These are phyloP conservation scores for Ophiorrhiza pumila DNA, from an alignment of 257 asterid species.

Conservation along the genomic window DNA sequence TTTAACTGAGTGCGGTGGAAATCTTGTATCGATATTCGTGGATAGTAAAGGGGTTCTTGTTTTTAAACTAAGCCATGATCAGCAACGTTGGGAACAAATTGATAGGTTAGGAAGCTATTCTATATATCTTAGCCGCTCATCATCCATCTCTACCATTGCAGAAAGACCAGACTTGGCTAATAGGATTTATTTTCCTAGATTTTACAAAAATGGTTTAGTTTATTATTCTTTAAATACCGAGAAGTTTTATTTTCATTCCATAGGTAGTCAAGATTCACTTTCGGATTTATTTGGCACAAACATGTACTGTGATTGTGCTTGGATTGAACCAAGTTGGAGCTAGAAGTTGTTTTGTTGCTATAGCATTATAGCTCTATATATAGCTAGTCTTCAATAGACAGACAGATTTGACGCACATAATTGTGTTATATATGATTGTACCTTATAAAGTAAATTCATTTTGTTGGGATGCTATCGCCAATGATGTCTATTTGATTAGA, in stretches of 20 bases:
- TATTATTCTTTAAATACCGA: background rate
- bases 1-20: background rate
- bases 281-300: background rate
- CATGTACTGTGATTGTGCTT: too few species aligned
- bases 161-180: background rate
- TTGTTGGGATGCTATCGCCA: too few species aligned
- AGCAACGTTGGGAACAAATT: background rate
- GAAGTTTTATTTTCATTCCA: background rate
- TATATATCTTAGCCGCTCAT: background rate
- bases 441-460: too few species aligned
- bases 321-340: too few species aligned
- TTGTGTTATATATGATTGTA: too few species aligned
- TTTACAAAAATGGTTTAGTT: background rate
- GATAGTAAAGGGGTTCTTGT: background rate
- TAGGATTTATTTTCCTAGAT: background rate
- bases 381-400: too few species aligned
- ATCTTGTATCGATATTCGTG: background rate
- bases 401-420: too few species aligned
- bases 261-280: background rate
- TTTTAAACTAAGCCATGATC: background rate
- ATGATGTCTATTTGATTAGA: too few species aligned
- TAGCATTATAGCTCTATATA: too few species aligned
- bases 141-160: background rate
- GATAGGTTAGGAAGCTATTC: background rate
- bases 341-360: too few species aligned